A percentile compares a stretch with the other conserved stretches of the same genome.
Evolutionary conservation across 352 stramenopile species (phyloP).

Genomic region (Pythium pectinolyticum): DNA sequence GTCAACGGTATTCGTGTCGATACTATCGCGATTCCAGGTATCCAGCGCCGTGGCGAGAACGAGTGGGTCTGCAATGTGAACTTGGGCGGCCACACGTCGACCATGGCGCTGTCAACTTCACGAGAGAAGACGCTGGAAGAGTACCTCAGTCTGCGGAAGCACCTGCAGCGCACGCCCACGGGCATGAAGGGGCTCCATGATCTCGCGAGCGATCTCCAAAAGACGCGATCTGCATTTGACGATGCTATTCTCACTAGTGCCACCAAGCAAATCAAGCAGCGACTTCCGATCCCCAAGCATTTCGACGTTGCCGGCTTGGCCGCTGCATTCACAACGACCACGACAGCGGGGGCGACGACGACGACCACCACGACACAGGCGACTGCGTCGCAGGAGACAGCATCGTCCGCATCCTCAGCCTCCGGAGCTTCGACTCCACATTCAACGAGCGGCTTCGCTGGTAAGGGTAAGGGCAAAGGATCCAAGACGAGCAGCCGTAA

Average conservation of each 20-base stretch:
- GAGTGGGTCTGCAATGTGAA: conserved; percentile 60
- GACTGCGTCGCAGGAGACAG: neutral
- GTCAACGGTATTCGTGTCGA: conserved; percentile 36
- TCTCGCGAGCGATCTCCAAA: neutral
- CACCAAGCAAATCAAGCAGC: conserved; percentile 41
- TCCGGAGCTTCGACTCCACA: too few relatives aligned
- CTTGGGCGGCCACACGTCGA: conserved; percentile 39
- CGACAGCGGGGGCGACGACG: too few relatives aligned
- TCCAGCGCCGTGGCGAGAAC: conserved; percentile 35
- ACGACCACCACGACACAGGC: too few relatives aligned
- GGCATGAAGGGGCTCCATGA: conserved; percentile 35
- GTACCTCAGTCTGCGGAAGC: conserved; percentile 44
- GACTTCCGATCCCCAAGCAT: conserved; percentile 35
- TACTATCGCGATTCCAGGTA: conserved; percentile 34
- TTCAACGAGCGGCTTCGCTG: neutral
- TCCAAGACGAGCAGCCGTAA: conserved; percentile 19
- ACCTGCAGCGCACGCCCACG: conserved; percentile 26
- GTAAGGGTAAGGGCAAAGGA: conserved; percentile 11
- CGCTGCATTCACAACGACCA: neutral
- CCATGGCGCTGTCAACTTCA: conserved; percentile 38
- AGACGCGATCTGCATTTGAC: conserved; percentile 20
- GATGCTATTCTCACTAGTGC: conserved; percentile 40
- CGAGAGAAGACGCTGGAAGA: conserved; percentile 40
- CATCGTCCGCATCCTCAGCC: neutral
- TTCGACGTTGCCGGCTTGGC: conserved; percentile 30